These are phyloP conservation scores for Talaromyces sp. DNA, from an alignment of 2,329 filamentous ascomycete species.

Conservation along the genomic window DNA sequence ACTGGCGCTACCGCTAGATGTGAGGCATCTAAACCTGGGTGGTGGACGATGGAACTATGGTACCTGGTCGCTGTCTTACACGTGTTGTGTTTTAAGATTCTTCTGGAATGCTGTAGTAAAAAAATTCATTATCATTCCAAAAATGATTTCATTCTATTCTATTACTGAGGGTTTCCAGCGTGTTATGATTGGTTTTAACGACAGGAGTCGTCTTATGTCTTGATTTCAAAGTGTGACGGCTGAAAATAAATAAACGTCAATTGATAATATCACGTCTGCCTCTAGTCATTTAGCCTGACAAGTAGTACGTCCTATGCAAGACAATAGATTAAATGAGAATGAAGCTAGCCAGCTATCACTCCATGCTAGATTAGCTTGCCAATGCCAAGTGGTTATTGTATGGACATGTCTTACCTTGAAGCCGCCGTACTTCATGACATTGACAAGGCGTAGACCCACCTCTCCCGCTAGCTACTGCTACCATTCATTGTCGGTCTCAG, in stretches of 20 bases:
- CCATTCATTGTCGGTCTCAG: neutral
- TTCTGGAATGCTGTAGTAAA: slow-evolving; percentile 9
- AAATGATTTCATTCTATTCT: slow-evolving; percentile 11
- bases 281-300: neutral
- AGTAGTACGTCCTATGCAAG: neutral
- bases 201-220: slow-evolving; percentile 11
- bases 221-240: slow-evolving; percentile 9
- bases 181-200: slow-evolving; percentile 29
- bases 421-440: neutral
- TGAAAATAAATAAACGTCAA: slow-evolving; percentile 13
- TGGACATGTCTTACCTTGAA: slow-evolving; percentile 5
- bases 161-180: slow-evolving; percentile 26
- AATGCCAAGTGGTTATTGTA: neutral
- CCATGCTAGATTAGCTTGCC: neutral
- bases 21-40: slow-evolving; percentile 22
- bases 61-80: slow-evolving; percentile 30
- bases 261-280: slow-evolving; percentile 16
- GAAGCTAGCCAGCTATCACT: neutral
- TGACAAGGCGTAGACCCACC: neutral
- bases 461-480: neutral
- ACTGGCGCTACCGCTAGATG: slow-evolving; percentile 89
- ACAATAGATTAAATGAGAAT: neutral
- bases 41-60: slow-evolving; percentile 26
- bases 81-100: slow-evolving; percentile 25
- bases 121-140: slow-evolving; percentile 14